phyloP scores from a whole-genome alignment of 805 yeast species.

The Saccharomycopsis schoenii region DNA sequence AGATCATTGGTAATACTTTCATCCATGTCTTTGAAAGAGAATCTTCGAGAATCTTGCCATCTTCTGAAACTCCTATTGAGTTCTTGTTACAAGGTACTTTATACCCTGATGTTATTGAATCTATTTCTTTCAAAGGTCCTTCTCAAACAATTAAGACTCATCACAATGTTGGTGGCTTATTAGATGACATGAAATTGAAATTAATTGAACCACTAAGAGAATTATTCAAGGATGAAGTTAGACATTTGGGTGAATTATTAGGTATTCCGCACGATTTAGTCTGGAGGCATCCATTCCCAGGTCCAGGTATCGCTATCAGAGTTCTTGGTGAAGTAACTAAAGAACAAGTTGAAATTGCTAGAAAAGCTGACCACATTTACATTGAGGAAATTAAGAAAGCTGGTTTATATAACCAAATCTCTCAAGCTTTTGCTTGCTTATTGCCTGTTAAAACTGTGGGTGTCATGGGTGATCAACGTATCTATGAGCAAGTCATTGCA shows the following conservation, averaged over 20 bases:
- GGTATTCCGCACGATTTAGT: slow-evolving; percentile 95
- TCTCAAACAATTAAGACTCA: slow-evolving; percentile 99
- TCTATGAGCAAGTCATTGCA: slow-evolving; percentile 98
- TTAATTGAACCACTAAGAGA: slow-evolving; percentile 98
- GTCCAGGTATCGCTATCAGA: slow-evolving; percentile 99
- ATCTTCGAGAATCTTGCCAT: slow-evolving; percentile 85
- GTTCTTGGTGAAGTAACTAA: slow-evolving; percentile 94
- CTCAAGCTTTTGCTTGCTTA: slow-evolving; percentile 96
- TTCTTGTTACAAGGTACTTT: slow-evolving; percentile 92
- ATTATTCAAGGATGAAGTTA: slow-evolving; percentile 97
- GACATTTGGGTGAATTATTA: slow-evolving; percentile 87
- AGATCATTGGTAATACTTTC: slow-evolving; percentile 96
- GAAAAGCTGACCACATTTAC: slow-evolving; percentile 93
- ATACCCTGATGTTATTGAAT: slow-evolving; percentile 97
- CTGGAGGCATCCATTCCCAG: slow-evolving; percentile 99
- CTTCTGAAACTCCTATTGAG: slow-evolving; percentile 83
- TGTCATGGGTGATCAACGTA: slow-evolving; percentile 99
- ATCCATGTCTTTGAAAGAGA: slow-evolving; percentile 95
- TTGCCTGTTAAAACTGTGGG: slow-evolving; percentile 98
- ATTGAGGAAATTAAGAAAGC: slow-evolving; percentile 92
- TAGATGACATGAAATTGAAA: slow-evolving; percentile 97
- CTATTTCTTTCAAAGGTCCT: slow-evolving; percentile 98
- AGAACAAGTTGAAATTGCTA: slow-evolving; percentile 88
- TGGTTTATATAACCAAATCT: slow-evolving; percentile 84
- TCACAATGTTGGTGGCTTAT: slow-evolving; percentile 97